Conservation (phyloP, 129 eudicot species). For the Apium graveolens region DNA sequence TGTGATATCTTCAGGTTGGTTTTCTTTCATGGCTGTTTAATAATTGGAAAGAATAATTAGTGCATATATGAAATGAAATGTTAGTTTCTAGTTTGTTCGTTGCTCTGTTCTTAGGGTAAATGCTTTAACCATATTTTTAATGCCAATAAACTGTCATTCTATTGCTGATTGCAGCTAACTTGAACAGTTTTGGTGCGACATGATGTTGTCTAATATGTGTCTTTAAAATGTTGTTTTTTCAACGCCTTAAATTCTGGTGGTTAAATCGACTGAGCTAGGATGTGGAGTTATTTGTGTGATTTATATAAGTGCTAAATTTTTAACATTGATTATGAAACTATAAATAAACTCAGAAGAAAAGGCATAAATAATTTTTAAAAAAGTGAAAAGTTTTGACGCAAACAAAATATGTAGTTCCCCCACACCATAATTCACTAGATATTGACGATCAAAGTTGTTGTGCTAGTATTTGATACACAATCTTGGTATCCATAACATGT, state of each 20-base stretch:
- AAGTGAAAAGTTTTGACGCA: neutral
- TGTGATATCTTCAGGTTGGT: constrained; percentile 63
- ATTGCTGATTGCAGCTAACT: too few relatives aligned
- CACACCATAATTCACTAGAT: too few relatives aligned
- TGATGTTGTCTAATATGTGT: neutral
- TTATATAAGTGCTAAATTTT: neutral
- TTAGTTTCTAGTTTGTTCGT: neutral
- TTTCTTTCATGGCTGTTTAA: neutral
- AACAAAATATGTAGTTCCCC: too few relatives aligned
- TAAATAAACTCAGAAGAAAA: neutral
- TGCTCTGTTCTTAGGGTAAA: neutral
- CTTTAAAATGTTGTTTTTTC: neutral
- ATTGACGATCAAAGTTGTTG: neutral
- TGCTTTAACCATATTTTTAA: neutral
- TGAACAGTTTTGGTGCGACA: neutral
- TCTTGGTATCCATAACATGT: neutral
- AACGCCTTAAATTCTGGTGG: neutral
- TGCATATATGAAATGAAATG: neutral
- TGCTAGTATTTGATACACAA: neutral
- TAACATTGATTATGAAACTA: too few relatives aligned
- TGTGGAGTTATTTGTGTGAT: neutral
- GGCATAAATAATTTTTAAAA: neutral
- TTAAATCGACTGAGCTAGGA: neutral
- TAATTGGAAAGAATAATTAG: neutral
- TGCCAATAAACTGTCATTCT: neutral